Evolutionary conservation across 768 basidiomycete species (phyloP), one percentile per base, ranked within the genome.

Genomic region (Rhodotorula diobovata): DNA sequence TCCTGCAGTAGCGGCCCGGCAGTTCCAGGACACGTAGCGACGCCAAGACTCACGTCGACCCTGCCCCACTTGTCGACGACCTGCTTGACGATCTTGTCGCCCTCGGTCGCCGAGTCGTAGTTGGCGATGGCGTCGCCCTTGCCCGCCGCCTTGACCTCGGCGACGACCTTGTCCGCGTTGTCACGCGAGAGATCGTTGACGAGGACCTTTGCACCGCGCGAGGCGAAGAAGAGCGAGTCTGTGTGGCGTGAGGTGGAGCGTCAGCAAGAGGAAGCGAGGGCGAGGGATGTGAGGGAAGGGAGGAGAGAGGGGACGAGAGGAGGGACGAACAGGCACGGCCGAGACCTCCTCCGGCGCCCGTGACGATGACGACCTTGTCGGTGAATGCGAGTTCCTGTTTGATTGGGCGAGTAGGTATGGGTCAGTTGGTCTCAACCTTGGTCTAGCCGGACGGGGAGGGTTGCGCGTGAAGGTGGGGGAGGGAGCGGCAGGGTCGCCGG

Each of bases 261-360:
- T 28, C 54, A 9, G 20, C n/a, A 46, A 12, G 32, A 55, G 14
- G 50, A 16, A 60, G 41, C 18, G 45, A 46, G 5, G 6, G 18
- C 45, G 18, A 45, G 15, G 45, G 20, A 20, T 18, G 12, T 5
- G 45, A 45, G 41, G 20, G 58, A 35, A 46, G 2, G 37, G 5
- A 39, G 16, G 59, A 55, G 23, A 10, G 51, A 35, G n/a, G 58
- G 63, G 41, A 41, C 35, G 46, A 39, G 25, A 62, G 20, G 16
- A 28, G 45, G 18, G 30, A 85, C 90, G 77, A 16, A 71, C 79
- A 98, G 90, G 90, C 86, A 82, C 87, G 89, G 55, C 96, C 96
- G 23, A 99, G 84, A 25, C 96, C 96, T 70, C 93, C 92, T 23
- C 96, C 96, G 54, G 93, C 94, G 57, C 96, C 96, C 54, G 96